Evolutionary conservation across 805 yeast species (phyloP).

Genomic region (Kluyveromyces nonfermentans): DNA sequence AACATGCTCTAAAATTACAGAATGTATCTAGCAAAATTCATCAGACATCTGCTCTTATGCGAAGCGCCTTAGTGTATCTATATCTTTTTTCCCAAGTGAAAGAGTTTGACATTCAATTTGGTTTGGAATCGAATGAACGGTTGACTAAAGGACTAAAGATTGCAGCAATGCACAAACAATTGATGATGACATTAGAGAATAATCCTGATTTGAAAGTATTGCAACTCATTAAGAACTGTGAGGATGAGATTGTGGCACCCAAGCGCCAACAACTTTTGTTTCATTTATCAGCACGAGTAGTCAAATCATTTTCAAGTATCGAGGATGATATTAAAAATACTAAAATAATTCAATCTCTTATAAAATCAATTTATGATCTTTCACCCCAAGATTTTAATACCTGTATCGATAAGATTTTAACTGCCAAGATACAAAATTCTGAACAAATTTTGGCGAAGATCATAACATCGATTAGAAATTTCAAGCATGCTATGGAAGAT

Average conservation of each 20-base stretch:
- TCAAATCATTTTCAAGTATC: constrained; percentile 10
- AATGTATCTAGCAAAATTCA: constrained; percentile 25
- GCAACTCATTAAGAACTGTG: constrained; percentile 19
- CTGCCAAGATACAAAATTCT: constrained; percentile 12
- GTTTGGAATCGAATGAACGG: background rate
- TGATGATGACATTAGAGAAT: constrained; percentile 16
- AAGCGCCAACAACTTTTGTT: constrained; percentile 17
- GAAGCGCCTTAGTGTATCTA: constrained; percentile 22
- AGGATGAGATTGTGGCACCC: constrained; percentile 12
- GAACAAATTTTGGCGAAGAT: constrained; percentile 19
- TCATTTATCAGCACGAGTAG: constrained; percentile 10
- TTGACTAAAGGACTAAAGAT: constrained; percentile 10
- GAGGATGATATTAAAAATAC: constrained; percentile 6
- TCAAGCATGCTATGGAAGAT: constrained; percentile 18
- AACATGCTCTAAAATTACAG: constrained; percentile 22
- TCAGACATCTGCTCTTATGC: constrained; percentile 24
- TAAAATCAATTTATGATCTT: constrained; percentile 13
- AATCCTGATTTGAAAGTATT: constrained; percentile 22
- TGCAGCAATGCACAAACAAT: constrained; percentile 21
- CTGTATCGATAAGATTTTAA: constrained; percentile 17
- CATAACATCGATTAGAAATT: constrained; percentile 22
- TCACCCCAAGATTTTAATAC: constrained; percentile 18
- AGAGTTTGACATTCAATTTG: constrained; percentile 2
- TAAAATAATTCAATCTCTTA: constrained; percentile 7
- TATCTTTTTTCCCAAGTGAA: constrained; percentile 20